Base-by-base conservation (phyloP, 164 flowering plant species). In the Tetrastigma voinierianum region DNA sequence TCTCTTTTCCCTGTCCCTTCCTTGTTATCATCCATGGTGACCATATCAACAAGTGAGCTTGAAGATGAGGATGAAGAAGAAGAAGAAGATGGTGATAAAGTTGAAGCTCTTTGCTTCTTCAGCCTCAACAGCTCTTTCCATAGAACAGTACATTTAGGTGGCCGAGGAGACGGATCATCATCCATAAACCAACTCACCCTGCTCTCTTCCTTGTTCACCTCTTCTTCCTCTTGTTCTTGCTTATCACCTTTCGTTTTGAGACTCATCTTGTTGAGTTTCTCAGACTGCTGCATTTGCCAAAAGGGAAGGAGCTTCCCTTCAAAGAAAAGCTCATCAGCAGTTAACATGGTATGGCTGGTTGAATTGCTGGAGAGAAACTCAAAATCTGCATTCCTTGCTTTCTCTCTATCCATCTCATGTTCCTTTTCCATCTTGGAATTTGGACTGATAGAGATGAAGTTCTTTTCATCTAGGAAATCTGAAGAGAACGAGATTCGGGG, bases 151-250 rank as follows among this genome's bases (percentile, higher is more conserved):
- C 98, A 93, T 47, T 84, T 93, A 0, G 98, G 98, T 20, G 98
- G 98, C 66, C 98, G n/a, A 17, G 98, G 97, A 52, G 98, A 93
- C 18, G 97, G 97, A 71, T 90, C 98, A 46, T 93, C 96, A 19
- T 93, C 98, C 1, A 86, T 65, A 62, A 86, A 87, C 96, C 98
- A 93, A 54, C 61, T 80, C 20, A 73, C 72, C 51, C 82, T 77
- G 14, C 17, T 65, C 69, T 74, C 81, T 10, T 76, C 86, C 53
- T 74, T 46, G 12, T 14, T 24, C 5, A 1, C 79, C 10, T 63
- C 71, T 12, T 18, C 73, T 10, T 62, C 72, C 2, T 54, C 68
- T 53, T 52, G 70, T 19, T 49, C 72, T 21, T 69, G 61, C 3
- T 62, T 71, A 1, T 19, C 66, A 9, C 65, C 73, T 66, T 80